Conservation (phyloP, 2,329 filamentous ascomycete genomes). For the Aspergillus intermedius region DNA sequence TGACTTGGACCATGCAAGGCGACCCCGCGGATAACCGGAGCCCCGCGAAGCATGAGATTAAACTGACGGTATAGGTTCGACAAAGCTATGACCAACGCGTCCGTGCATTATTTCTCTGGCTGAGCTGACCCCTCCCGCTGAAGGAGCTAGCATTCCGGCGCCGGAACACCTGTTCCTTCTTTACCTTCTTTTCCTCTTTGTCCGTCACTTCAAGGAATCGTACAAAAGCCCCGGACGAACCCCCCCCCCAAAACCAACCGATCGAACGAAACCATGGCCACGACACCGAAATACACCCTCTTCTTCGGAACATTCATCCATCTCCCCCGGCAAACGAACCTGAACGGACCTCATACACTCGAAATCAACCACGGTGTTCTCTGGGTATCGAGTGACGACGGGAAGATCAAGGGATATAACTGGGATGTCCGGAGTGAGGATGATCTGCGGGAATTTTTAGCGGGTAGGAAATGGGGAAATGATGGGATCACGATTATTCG, state of each 20-base stretch:
- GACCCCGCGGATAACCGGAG: too few species aligned
- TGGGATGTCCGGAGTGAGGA: slow-evolving; percentile 24
- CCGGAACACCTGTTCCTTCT: too few species aligned
- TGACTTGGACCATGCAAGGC: too few species aligned
- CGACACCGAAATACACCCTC: slow-evolving; percentile 29
- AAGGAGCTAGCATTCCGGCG: too few species aligned
- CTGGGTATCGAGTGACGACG: slow-evolving; percentile 28
- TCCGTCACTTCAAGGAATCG: too few species aligned
- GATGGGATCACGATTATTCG: slow-evolving; percentile 24
- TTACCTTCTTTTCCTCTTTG: too few species aligned
- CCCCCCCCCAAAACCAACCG: background rate
- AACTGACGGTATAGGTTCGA: too few species aligned
- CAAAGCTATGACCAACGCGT: too few species aligned
- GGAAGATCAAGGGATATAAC: slow-evolving; percentile 29
- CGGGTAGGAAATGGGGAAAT: slow-evolving; percentile 27
- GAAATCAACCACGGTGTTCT: slow-evolving; percentile 44
- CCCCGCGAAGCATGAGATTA: too few species aligned
- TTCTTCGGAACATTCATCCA: slow-evolving; percentile 60
- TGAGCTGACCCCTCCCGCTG: too few species aligned
- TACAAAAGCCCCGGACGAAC: too few species aligned
- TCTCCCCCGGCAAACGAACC: slow-evolving; percentile 35
- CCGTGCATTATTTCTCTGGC: too few species aligned
- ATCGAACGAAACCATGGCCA: slow-evolving; percentile 4
- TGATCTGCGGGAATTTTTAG: slow-evolving; percentile 20
- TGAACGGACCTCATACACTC: slow-evolving; percentile 43